Percentiles rank a stretch among this genome's conserved stretches.
phyloP scores from a whole-genome alignment of 768 basidiomycete species.

The Leccinum pellstonianum region DNA sequence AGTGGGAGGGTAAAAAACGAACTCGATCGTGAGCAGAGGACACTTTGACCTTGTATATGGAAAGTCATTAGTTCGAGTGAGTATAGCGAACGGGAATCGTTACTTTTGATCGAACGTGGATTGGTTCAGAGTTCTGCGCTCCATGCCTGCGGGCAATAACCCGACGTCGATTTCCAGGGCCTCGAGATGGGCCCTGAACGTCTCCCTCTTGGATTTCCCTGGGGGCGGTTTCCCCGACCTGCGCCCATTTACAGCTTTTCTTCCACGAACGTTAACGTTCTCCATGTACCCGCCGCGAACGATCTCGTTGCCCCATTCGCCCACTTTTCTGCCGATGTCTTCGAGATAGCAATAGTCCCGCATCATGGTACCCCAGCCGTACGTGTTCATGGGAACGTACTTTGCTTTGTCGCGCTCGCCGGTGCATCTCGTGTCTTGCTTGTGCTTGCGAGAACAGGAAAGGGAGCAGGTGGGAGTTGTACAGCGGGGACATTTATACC shows the following conservation, averaged over 20 bases:
- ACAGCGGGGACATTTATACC: slow-evolving; percentile 83
- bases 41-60: slow-evolving; percentile 54
- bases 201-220: slow-evolving; percentile 55
- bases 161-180: slow-evolving; percentile 70
- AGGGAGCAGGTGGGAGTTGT: slow-evolving; percentile 69
- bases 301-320: slow-evolving; percentile 72
- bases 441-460: slow-evolving; percentile 68
- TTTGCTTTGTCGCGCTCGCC: slow-evolving; percentile 72
- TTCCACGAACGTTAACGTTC: slow-evolving; percentile 20
- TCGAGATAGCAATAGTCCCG: slow-evolving; percentile 87
- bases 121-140: slow-evolving; percentile 70
- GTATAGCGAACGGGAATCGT: slow-evolving; percentile 28
- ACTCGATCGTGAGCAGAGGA: slow-evolving; percentile 69
- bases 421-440: slow-evolving; percentile 56
- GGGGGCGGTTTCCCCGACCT: slow-evolving; percentile 32
- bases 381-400: slow-evolving; percentile 80
- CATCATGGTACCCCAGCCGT: slow-evolving; percentile 86
- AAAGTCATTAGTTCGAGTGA: slow-evolving; percentile 12
- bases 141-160: slow-evolving; percentile 80
- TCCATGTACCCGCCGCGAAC: slow-evolving; percentile 54
- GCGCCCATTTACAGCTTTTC: slow-evolving; percentile 17
- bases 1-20: slow-evolving; percentile 61
- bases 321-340: slow-evolving; percentile 73
- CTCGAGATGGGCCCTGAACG: slow-evolving; percentile 67
- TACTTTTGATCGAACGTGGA: slow-evolving; percentile 84